Percentiles rank a stretch among this genome's conserved stretches.
These are phyloP conservation scores for Thermoascus crustaceus DNA, from an alignment of 2,329 filamentous ascomycete species.

Conservation along the genomic window DNA sequence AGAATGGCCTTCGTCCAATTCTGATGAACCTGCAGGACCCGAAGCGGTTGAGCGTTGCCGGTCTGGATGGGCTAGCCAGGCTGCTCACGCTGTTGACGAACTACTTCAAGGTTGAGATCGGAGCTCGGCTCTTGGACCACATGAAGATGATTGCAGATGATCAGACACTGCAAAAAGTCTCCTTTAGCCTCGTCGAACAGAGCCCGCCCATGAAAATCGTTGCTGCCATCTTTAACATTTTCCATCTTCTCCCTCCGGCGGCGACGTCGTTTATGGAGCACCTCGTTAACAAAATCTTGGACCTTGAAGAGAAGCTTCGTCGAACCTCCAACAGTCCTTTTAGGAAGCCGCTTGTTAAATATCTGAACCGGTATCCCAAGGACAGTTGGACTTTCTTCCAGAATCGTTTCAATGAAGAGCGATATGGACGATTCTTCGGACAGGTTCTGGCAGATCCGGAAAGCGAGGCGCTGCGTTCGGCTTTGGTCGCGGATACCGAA, in stretches of 20 bases:
- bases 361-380: conserved; percentile 84
- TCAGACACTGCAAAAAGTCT: conserved; percentile 72
- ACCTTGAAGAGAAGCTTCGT: conserved; percentile 75
- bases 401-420: conserved; percentile 71
- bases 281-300: conserved; percentile 81
- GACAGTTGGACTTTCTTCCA: conserved; percentile 77
- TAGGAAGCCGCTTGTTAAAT: conserved; percentile 80
- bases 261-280: conserved; percentile 87
- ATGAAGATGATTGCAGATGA: conserved; percentile 84
- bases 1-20: conserved; percentile 90
- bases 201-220: conserved; percentile 90
- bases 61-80: conserved; percentile 82
- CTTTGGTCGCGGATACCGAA: conserved; percentile 65
- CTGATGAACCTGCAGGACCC: conserved; percentile 92
- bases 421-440: conserved; percentile 82
- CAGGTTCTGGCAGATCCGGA: conserved; percentile 72
- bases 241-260: conserved; percentile 85
- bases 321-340: conserved; percentile 89
- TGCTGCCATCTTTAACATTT: conserved; percentile 90
- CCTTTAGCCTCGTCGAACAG: conserved; percentile 91
- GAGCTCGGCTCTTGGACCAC: conserved; percentile 83
- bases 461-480: conserved; percentile 65
- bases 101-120: conserved; percentile 99
- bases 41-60: conserved; percentile 78
- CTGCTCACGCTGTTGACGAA: conserved; percentile 87